Conservation (phyloP, 495 filamentous ascomycete genomes). For the Stereocaulon alpinum region DNA sequence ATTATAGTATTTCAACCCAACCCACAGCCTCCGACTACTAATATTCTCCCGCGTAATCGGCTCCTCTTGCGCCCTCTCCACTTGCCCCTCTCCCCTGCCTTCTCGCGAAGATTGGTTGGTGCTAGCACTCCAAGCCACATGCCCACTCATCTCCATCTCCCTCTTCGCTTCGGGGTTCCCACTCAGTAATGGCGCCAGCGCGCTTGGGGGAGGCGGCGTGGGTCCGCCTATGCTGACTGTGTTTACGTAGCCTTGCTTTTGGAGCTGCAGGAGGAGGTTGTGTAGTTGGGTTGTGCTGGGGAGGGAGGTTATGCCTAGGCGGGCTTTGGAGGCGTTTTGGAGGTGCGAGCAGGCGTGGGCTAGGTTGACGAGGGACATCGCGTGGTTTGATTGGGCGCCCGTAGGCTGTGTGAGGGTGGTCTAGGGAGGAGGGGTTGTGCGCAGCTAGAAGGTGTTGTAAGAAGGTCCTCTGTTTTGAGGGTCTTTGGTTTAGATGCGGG, state of each 20-base stretch:
- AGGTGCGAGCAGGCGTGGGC: conserved; percentile 81
- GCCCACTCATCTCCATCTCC: conserved; percentile 5
- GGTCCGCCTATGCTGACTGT: conserved; percentile 70
- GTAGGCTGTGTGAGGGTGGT: no score
- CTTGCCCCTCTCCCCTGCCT: conserved; percentile 38
- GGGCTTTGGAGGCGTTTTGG: conserved; percentile 82
- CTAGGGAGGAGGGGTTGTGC: no score
- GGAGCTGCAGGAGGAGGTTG: conserved; percentile 61
- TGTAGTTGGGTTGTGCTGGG: conserved; percentile 76
- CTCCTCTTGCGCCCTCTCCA: conserved; percentile 29
- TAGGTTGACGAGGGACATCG: conserved; percentile 80
- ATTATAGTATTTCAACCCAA: conserved; percentile 90
- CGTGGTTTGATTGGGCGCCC: background rate
- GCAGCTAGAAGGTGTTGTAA: no score
- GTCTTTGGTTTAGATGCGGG: no score
- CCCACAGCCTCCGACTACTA: conserved; percentile 68
- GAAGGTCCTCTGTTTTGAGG: no score
- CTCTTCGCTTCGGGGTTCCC: conserved; percentile 19
- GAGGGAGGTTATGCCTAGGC: conserved; percentile 78
- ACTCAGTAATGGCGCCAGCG: conserved; percentile 31
- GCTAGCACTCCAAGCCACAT: conserved; percentile 30
- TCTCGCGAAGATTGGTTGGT: conserved; percentile 14
- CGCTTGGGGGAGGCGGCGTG: conserved; percentile 49
- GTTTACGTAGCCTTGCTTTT: conserved; percentile 71
- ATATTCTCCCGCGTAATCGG: conserved; percentile 69